Conservation (phyloP, 2,329 filamentous ascomycete genomes). For the Metarhizium humberi region DNA sequence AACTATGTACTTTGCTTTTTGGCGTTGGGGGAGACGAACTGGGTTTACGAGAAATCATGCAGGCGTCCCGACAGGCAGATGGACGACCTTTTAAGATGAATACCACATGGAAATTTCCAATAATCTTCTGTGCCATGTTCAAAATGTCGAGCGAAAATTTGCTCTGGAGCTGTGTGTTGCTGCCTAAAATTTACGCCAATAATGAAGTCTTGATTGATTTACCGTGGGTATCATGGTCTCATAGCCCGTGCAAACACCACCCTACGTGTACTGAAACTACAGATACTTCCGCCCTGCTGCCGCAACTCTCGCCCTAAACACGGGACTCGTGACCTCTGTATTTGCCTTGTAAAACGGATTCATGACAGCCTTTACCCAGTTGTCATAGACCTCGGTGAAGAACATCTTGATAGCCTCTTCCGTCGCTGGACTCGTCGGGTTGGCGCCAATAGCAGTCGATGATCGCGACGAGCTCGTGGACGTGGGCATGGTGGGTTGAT, state of each 20-base stretch:
- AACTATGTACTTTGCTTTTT: constrained; percentile 8
- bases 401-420: constrained; percentile 95
- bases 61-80: constrained; percentile 20
- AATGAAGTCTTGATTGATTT: background rate
- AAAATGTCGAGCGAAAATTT: too few species aligned
- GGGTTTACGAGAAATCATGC: constrained; percentile 9
- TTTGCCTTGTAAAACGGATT: constrained; percentile 88
- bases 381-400: constrained; percentile 92
- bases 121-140: background rate
- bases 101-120: constrained; percentile 8
- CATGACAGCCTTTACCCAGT: constrained; percentile 95
- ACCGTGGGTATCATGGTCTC: constrained; percentile 4
- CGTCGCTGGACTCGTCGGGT: constrained; percentile 80
- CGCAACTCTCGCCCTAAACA: constrained; percentile 74
- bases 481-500: constrained; percentile 56
- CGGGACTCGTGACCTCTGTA: constrained; percentile 74
- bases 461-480: constrained; percentile 38
- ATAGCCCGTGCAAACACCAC: background rate
- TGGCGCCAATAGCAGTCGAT: constrained; percentile 66
- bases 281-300: constrained; percentile 91
- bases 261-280: constrained; percentile 23
- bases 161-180: background rate
- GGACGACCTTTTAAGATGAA: constrained; percentile 19
- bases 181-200: background rate
- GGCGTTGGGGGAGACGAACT: constrained; percentile 4